A percentile compares a stretch with the other conserved stretches of the same genome.
Conservation (phyloP, 441 rosid genomes). For the Rhodomyrtus psidioides region DNA sequence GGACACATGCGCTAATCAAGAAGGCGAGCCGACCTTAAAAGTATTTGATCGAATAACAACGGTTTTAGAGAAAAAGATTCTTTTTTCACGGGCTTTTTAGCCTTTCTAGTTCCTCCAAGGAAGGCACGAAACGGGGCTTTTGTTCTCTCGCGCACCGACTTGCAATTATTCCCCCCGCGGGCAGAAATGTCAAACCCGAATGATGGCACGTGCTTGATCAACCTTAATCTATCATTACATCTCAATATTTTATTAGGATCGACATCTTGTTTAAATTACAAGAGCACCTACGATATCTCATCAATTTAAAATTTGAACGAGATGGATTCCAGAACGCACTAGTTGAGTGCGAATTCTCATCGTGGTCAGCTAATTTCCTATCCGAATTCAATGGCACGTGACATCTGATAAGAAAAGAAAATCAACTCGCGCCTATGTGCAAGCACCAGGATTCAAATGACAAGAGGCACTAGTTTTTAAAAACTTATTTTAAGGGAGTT, state of each 20-base stretch:
- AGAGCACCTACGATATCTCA: rapidly evolving
- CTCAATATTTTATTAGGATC: background rate
- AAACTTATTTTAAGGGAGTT: background rate
- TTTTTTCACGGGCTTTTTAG: background rate
- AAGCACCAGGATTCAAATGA: background rate
- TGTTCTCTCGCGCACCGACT: background rate
- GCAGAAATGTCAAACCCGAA: background rate
- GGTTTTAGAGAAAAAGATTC: background rate
- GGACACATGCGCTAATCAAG: background rate
- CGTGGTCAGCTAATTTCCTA: background rate
- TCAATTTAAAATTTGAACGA: background rate
- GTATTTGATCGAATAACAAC: background rate
- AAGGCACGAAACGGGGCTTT: background rate
- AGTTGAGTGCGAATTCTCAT: background rate
- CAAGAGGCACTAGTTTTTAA: rapidly evolving
- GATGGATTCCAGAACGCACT: background rate
- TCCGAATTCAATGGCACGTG: background rate
- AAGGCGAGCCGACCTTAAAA: background rate
- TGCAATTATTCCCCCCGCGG: background rate
- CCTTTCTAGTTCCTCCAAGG: background rate
- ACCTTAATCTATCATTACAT: background rate
- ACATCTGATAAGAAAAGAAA: background rate
- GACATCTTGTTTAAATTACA: background rate
- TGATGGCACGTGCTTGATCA: background rate
- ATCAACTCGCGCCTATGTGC: too few relatives aligned